Evolutionary conservation across 768 basidiomycete genomes (phyloP).

Genomic region (Pulveroboletus ravenelii): DNA sequence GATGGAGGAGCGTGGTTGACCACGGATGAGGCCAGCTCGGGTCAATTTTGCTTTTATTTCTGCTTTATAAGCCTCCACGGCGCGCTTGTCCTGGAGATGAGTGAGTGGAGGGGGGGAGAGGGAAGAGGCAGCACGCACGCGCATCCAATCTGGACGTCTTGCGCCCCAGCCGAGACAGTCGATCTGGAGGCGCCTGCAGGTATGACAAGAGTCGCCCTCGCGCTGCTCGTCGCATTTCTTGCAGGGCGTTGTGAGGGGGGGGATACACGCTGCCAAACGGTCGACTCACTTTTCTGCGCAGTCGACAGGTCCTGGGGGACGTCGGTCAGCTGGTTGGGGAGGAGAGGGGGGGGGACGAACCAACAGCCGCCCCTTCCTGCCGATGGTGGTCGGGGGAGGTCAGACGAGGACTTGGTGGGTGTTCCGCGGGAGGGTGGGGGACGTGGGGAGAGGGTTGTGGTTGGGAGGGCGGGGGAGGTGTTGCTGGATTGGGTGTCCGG

Average conservation of each 20-base stretch:
- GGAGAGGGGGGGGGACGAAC: slow-evolving; percentile 43
- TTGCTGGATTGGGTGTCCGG: slow-evolving; percentile 32
- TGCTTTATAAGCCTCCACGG: slow-evolving; percentile 78
- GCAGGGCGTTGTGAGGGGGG: slow-evolving; percentile 3
- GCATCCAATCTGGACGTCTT: slow-evolving; percentile 86
- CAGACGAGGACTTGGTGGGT: too few species aligned
- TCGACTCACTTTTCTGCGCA: slow-evolving; percentile 66
- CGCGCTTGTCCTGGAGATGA: slow-evolving; percentile 65
- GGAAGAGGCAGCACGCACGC: slow-evolving; percentile 42
- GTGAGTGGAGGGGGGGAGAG: slow-evolving; percentile 14
- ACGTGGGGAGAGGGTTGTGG: slow-evolving; percentile 3
- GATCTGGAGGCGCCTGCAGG: slow-evolving; percentile 75
- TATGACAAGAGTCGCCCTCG: slow-evolving; percentile 74
- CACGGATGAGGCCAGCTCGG: slow-evolving; percentile 73
- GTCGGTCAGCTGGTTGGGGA: too few species aligned
- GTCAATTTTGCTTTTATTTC: slow-evolving; percentile 79
- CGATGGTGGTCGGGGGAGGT: slow-evolving; percentile 36
- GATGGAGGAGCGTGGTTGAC: slow-evolving; percentile 66
- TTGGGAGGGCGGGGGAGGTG: slow-evolving; percentile 42
- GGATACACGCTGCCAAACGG: neutral
- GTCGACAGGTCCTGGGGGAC: slow-evolving; percentile 71
- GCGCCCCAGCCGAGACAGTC: slow-evolving; percentile 83
- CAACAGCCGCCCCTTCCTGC: slow-evolving; percentile 76
- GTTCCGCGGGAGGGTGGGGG: too few species aligned
- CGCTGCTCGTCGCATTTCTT: slow-evolving; percentile 90